Evolutionary conservation across 2,329 filamentous ascomycete species (phyloP).

Genomic region (Colletotrichum sojae): DNA sequence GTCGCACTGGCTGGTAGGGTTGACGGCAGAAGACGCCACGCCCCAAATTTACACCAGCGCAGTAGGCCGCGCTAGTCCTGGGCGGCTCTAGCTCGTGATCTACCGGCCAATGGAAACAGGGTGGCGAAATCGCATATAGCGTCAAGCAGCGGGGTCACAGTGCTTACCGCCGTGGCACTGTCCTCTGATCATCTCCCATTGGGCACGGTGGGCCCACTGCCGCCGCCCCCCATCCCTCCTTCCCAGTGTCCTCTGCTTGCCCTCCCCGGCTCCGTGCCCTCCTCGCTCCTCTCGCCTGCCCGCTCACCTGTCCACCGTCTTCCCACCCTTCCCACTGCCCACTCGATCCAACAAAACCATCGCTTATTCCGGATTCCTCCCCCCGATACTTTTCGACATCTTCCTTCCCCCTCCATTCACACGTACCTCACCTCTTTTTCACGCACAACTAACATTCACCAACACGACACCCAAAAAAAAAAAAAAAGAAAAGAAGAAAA

Average conservation of each 20-base stretch:
- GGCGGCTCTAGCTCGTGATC: slow-evolving; percentile 29
- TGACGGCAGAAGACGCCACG: slow-evolving; percentile 40
- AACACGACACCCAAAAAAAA: slow-evolving; percentile 15
- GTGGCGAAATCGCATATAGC: slow-evolving; percentile 42
- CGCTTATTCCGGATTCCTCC: slow-evolving; percentile 37
- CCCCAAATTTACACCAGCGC: slow-evolving; percentile 40
- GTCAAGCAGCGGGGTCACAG: slow-evolving; percentile 40
- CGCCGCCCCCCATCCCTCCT: slow-evolving; percentile 27
- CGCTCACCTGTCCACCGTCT: slow-evolving; percentile 25
- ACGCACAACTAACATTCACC: slow-evolving; percentile 9
- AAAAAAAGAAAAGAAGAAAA: slow-evolving; percentile 10
- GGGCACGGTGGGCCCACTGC: slow-evolving; percentile 30
- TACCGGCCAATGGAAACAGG: slow-evolving; percentile 34
- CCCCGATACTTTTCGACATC: slow-evolving; percentile 38
- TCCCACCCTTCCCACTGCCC: slow-evolving; percentile 32
- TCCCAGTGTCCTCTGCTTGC: slow-evolving; percentile 33
- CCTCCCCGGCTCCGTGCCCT: slow-evolving; percentile 30
- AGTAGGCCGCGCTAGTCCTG: slow-evolving; percentile 32
- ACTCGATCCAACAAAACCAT: slow-evolving; percentile 42
- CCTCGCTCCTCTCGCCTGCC: slow-evolving; percentile 38
- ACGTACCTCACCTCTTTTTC: slow-evolving; percentile 17
- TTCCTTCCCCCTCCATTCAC: slow-evolving; percentile 36
- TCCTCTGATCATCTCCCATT: slow-evolving; percentile 36
- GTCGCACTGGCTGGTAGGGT: slow-evolving; percentile 36
- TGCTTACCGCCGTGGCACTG: slow-evolving; percentile 16